Evolutionary conservation across 148 eudicot genomes (phyloP), one percentile per base, ranked within the genome.

Genomic region (Mesembryanthemum crystallinum): DNA sequence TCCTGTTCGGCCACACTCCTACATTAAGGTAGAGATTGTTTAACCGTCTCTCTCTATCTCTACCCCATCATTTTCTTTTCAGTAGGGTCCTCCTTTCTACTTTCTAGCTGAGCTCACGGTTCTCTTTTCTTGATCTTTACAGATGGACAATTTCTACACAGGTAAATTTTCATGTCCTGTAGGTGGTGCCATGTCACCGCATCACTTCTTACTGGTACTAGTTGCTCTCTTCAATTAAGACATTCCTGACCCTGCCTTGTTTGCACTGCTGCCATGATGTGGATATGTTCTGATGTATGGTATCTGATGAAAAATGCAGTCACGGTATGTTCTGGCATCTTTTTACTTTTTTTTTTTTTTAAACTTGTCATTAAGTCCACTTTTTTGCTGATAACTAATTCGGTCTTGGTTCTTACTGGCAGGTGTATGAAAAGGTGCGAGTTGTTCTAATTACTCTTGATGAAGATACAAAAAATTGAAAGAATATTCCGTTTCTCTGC

Each of bases 61-160:
- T 23, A 32, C 51, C 39, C 35, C 71, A 49, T 78, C 35, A 8
- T 73, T 69, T 64, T 25, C n/a, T 65, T 61, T 24, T 42, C 35
- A 28, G 23, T 75, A 47, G 9, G 49, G 9, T 45, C 28, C 23
- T 61, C 47, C 39, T 55, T 20, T 76, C 55, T 62, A 11, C 27
- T 67, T 52, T 59, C 24, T 73, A 49, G 20, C 30, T 61, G 37
- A 62, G 35, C 77, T 70, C 43, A 64, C 74, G 27, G 12, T 69
- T 27, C 68, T 73, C 27, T 65, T 52, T 66, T 69, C 11, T 59
- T 70, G 17, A 35, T 79, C 27, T 37, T 71, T 69, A 71, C 90
- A 95, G 99, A 96, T 96, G 99, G 99, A 96, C 88, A 96, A 96
- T 65, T 96, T 96, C 83, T 96, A 96, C 69, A 96, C 99, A 72